Conservation (phyloP, 73 alveolate genomes). For the Loxodes magnus region DNA sequence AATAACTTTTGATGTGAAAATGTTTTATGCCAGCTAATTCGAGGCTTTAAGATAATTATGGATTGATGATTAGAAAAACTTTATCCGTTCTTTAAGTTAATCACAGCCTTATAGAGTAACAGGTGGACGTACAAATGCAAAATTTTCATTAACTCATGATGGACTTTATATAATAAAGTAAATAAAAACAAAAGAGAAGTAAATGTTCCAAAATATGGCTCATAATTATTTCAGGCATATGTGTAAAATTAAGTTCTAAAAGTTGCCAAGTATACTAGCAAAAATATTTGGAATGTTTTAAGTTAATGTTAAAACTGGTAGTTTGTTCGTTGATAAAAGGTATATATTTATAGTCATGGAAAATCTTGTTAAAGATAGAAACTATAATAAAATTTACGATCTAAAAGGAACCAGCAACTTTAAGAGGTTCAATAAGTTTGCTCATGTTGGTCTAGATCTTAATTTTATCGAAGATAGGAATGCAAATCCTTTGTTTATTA, state of each 20-base stretch:
- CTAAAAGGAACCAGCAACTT: conserved; percentile 32
- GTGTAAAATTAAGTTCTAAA: conserved; percentile 29
- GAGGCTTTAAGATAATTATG: conserved; percentile 26
- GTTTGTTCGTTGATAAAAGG: background rate
- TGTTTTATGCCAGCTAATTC: conserved; percentile 27
- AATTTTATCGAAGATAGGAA: conserved; percentile 3
- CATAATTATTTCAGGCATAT: conserved; percentile 33
- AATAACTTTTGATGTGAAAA: conserved; percentile 16
- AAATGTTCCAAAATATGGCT: conserved; percentile 35
- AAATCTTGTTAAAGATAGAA: too few species aligned
- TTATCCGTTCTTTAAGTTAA: conserved; percentile 17
- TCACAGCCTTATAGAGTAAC: conserved; percentile 22
- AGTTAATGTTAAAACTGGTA: conserved; percentile 9
- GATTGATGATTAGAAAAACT: conserved; percentile 15
- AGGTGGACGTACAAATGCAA: background rate
- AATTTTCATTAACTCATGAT: conserved; percentile 11
- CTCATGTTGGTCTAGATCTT: conserved; percentile 12
- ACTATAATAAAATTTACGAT: conserved; percentile 20
- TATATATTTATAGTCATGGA: background rate
- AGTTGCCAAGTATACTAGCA: conserved; percentile 22
- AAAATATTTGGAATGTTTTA: conserved; percentile 34
- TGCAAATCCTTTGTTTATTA: background rate
- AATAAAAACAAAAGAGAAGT: conserved; percentile 21
- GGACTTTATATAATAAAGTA: conserved; percentile 20
- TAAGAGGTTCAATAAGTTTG: background rate